phyloP scores from a whole-genome alignment of 139 green algal genomes.

The Tetradesmus lagerheimii region DNA sequence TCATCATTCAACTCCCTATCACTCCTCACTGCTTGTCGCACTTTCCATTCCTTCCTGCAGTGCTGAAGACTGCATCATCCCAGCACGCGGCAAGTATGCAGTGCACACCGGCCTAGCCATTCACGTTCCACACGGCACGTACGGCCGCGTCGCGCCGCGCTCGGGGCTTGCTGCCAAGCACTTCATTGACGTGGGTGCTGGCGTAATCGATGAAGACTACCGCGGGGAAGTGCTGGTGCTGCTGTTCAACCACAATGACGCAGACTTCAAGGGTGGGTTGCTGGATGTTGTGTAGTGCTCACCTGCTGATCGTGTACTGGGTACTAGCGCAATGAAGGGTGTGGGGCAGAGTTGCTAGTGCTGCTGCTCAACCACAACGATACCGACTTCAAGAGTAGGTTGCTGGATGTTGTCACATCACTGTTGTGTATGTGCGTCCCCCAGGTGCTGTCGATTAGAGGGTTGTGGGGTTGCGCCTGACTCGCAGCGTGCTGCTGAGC shows the following conservation, averaged over 20 bases:
- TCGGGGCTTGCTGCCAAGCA: constrained; percentile 97
- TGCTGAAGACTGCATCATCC: constrained; percentile 87
- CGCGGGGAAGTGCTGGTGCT: constrained; percentile 94
- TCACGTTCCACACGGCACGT: constrained; percentile 90
- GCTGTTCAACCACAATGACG: constrained; percentile 97
- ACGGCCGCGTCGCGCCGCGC: constrained; percentile 94
- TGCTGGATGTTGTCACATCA: background rate
- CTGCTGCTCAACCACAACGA: constrained; percentile 98
- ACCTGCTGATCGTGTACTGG: background rate
- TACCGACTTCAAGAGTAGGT: constrained; percentile 82
- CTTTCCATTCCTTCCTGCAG: constrained; percentile 61
- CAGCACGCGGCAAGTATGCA: constrained; percentile 86
- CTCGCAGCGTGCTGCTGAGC: too few species aligned
- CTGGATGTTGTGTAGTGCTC: background rate
- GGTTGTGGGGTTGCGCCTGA: too few species aligned
- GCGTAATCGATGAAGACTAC: constrained; percentile 99
- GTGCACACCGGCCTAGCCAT: constrained; percentile 94
- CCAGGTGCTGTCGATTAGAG: too few species aligned
- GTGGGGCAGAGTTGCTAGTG: too few species aligned
- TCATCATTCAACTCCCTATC: too few species aligned
- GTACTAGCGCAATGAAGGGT: too few species aligned
- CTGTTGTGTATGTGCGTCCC: too few species aligned
- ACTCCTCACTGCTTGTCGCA: background rate
- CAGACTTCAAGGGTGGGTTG: constrained; percentile 83
- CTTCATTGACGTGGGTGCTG: constrained; percentile 96